Evolutionary conservation across 208 protist species (phyloP).

Genomic region (Trichomonas vaginalis): DNA sequence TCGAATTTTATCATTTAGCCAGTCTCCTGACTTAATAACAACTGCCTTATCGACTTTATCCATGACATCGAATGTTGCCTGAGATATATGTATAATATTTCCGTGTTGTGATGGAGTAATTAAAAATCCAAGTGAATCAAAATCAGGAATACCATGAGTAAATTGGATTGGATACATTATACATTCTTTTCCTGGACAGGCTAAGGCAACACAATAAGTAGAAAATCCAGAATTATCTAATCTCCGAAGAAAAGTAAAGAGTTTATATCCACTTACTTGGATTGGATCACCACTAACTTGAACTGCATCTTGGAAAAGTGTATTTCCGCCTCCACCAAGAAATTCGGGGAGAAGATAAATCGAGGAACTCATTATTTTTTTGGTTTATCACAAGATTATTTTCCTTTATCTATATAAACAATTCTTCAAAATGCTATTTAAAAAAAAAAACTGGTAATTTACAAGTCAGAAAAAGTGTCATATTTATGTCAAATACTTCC

Average conservation of each 20-base stretch:
- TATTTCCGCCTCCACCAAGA: not conserved
- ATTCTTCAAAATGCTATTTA: too few relatives aligned
- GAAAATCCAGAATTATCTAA: not conserved
- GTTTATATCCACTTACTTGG: not conserved
- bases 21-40: not conserved
- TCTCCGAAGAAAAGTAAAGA: not conserved
- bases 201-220: not conserved
- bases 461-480: not conserved
- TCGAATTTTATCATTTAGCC: not conserved
- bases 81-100: not conserved
- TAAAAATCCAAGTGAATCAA: not conserved
- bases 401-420: too few relatives aligned
- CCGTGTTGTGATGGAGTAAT: too few relatives aligned
- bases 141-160: not conserved
- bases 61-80: not conserved
- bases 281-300: not conserved
- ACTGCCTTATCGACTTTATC: not conserved
- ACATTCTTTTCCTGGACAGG: not conserved
- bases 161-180: not conserved
- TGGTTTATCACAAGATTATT: too few relatives aligned
- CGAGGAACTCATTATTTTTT: not conserved
- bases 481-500: not conserved
- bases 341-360: not conserved
- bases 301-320: not conserved
- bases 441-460: too few relatives aligned